These are phyloP conservation scores for Chlamydomonas asymmetrica DNA, from an alignment of 139 green algal species.

Conservation along the genomic window DNA sequence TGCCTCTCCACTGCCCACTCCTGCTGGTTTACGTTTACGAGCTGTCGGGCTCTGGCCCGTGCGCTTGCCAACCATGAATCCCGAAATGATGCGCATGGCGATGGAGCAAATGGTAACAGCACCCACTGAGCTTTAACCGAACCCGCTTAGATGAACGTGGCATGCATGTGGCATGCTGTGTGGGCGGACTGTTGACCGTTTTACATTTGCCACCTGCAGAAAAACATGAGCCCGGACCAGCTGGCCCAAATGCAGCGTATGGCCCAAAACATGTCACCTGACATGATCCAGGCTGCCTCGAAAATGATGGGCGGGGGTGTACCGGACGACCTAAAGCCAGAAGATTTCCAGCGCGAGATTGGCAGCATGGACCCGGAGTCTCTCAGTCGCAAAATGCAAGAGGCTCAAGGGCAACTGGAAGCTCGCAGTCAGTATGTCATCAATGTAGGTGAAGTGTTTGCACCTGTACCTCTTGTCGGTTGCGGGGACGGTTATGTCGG, in stretches of 20 bases:
- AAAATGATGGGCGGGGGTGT: conserved; percentile 15
- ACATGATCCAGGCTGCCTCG: conserved; percentile 27
- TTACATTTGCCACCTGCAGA: neutral
- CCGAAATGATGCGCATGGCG: conserved; percentile 35
- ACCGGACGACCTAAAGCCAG: conserved; percentile 32
- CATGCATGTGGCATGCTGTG: neutral
- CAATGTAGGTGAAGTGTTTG: conserved; percentile 18
- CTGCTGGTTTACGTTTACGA: too few relatives aligned
- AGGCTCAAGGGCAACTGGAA: conserved; percentile 33
- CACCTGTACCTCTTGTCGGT: too few relatives aligned
- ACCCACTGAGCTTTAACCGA: too few relatives aligned
- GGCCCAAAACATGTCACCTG: conserved; percentile 23
- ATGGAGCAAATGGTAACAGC: conserved; percentile 46
- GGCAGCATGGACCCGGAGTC: conserved; percentile 36
- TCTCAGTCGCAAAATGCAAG: conserved; percentile 35
- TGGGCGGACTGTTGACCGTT: neutral
- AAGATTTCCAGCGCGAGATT: conserved; percentile 52
- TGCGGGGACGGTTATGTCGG: too few relatives aligned
- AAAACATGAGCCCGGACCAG: conserved; percentile 30
- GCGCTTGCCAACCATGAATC: conserved; percentile 30
- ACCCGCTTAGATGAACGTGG: too few relatives aligned
- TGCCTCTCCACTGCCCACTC: too few relatives aligned
- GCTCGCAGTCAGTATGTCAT: conserved; percentile 45
- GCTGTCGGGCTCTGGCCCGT: too few relatives aligned
- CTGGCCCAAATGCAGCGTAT: conserved; percentile 34